These are phyloP conservation scores for Whalleya microplaca DNA, from an alignment of 2,329 filamentous ascomycete genomes.

Conservation along the genomic window DNA sequence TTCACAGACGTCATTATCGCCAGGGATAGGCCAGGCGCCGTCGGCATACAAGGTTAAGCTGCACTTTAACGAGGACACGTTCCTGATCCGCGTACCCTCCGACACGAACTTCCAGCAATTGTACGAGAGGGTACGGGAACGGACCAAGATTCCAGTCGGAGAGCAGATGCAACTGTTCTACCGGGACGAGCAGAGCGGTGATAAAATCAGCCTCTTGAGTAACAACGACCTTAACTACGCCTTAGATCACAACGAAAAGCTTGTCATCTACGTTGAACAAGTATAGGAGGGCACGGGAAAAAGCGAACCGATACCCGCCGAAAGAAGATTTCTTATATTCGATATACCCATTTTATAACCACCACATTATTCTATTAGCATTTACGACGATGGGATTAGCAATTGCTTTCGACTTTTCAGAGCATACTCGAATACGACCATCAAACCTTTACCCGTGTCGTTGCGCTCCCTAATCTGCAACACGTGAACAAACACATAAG, in stretches of 20 bases:
- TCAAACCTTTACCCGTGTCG: slow-evolving; percentile 1
- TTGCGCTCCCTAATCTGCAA: background rate
- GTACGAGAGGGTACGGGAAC: slow-evolving; percentile 81
- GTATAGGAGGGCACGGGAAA: slow-evolving; percentile 41
- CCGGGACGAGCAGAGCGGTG: slow-evolving; percentile 79
- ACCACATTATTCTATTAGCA: slow-evolving; percentile 26
- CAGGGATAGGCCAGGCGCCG: slow-evolving; percentile 48
- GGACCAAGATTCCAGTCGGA: slow-evolving; percentile 71
- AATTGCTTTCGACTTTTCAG: slow-evolving; percentile 10
- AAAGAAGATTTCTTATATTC: slow-evolving; percentile 25
- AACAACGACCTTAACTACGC: slow-evolving; percentile 82
- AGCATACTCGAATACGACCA: background rate
- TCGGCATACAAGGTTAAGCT: slow-evolving; percentile 89
- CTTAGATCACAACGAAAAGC: slow-evolving; percentile 82
- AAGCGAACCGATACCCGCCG: slow-evolving; percentile 15
- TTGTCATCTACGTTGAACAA: slow-evolving; percentile 73
- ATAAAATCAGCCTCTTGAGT: slow-evolving; percentile 74
- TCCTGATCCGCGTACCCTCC: slow-evolving; percentile 84
- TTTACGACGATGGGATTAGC: slow-evolving; percentile 26
- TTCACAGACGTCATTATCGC: slow-evolving; percentile 60
- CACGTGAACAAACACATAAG: slow-evolving; percentile 10
- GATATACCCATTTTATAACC: too few species aligned
- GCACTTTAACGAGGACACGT: slow-evolving; percentile 88
- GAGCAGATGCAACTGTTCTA: slow-evolving; percentile 82
- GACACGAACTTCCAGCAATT: slow-evolving; percentile 80